Evolutionary conservation across 176 grass and related monocot species (phyloP), one percentile per base, ranked within the genome.

Genomic region (Oryza brachyantha): DNA sequence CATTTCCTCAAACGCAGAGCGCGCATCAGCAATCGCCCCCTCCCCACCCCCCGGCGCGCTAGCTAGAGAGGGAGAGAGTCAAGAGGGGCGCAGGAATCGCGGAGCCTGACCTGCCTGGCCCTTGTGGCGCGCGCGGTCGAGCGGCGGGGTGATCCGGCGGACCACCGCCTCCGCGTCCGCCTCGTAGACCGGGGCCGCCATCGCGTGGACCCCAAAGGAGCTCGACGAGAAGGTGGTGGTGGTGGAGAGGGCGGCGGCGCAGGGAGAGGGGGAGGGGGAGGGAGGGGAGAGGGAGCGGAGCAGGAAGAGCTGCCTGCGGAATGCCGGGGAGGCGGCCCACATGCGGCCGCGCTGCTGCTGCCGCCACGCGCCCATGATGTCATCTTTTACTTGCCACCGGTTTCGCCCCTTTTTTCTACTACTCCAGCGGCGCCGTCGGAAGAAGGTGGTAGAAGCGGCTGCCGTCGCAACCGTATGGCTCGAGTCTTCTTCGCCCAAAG

Each of bases 141-240:
- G 87, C 34, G 84, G 72, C 29, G 95, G 95, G 13, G 92, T 92
- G 76, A 98, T 92, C 38, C 72, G 91, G 16, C 85, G 86, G 35
- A 92, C 70, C 67, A 92, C 85, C 27, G 84, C 90, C 77, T 86
- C 92, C 14, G 95, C 85, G 77, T 94, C 89, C 12, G 95, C 89
- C 80, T 98, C 94, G 70, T 82, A 61, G 14, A 6, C 38, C 38
- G 31, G 4, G 31, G 62, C 64, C 52, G 78, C 86, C 89, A 92
- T 97, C 22, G 57, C 64, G 27, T 24, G 66, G 50, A 13, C 5
- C 13, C 76, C 52, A 29, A 84, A 40, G 35, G 64, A 62, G 64
- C 1, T 40, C 10, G 75, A 79, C 39, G 42, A 29, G 14, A n/a
- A n/a, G n/a, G n/a, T n/a, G n/a, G n/a, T n/a, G n/a, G n/a, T n/a